These are phyloP conservation scores for Flaveria floridana DNA, from an alignment of 140 eudicot species.

Conservation along the genomic window DNA sequence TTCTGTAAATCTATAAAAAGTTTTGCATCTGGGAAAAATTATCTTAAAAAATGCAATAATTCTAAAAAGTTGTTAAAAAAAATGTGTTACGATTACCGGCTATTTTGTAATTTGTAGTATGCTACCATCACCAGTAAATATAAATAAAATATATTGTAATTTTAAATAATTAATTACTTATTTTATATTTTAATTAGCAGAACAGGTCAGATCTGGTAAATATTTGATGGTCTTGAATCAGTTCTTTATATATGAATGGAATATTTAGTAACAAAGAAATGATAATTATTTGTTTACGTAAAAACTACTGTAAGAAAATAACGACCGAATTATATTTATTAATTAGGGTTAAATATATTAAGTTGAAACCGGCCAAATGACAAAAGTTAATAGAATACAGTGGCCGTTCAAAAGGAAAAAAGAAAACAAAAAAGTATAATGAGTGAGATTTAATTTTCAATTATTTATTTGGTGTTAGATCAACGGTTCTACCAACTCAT, in stretches of 20 bases:
- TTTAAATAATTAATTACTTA: not conserved
- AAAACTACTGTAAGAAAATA: not conserved
- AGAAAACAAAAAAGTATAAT: not conserved
- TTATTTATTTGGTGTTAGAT: slow-evolving; percentile 4
- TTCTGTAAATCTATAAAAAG: too few species aligned
- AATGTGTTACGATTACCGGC: too few species aligned
- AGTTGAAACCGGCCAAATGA: not conserved
- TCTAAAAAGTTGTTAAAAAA: too few species aligned
- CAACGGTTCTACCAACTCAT: slow-evolving; percentile 11
- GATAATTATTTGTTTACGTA: not conserved
- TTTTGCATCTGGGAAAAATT: too few species aligned
- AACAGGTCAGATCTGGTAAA: not conserved
- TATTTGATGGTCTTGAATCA: not conserved
- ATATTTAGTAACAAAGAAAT: not conserved
- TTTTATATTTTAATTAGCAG: not conserved
- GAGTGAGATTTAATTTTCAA: slow-evolving; percentile 8
- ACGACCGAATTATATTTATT: not conserved
- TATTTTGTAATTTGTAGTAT: too few species aligned
- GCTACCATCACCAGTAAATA: too few species aligned
- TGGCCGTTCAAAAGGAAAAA: too few species aligned
- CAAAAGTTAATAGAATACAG: not conserved
- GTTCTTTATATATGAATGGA: not conserved
- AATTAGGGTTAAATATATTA: not conserved
- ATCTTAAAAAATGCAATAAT: too few species aligned
- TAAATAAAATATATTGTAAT: not conserved